A percentile compares a stretch with the other conserved stretches of the same genome.
Evolutionary conservation across 1,284 basidiomycete species (phyloP).

Genomic region (Trichosporon coremiiforme): DNA sequence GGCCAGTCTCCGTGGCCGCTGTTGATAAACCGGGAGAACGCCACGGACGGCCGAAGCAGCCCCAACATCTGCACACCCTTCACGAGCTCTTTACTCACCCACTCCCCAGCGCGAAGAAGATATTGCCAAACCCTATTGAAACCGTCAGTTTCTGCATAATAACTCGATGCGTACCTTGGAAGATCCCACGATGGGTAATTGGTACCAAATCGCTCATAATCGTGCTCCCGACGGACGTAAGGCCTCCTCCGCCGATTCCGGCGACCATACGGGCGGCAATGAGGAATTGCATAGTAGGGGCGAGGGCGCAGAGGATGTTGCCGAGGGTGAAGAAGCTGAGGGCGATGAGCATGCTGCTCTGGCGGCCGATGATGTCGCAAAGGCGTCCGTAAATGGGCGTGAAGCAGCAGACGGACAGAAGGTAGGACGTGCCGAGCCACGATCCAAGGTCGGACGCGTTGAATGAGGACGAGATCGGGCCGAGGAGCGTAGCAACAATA

Average conservation of each 20-base stretch:
- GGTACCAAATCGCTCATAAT: slow-evolving; percentile 57
- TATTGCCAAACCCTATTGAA: slow-evolving; percentile 65
- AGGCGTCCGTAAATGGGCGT: slow-evolving; percentile 85
- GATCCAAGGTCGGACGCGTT: slow-evolving; percentile 64
- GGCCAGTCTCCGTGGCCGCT: no score
- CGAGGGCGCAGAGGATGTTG: slow-evolving; percentile 77
- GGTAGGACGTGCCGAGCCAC: slow-evolving; percentile 77
- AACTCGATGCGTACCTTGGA: slow-evolving; percentile 65
- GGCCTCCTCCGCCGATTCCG: slow-evolving; percentile 86
- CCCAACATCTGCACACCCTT: no score
- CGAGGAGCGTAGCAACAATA: slow-evolving; percentile 64
- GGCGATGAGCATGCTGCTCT: slow-evolving; percentile 70
- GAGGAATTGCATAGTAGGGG: slow-evolving; percentile 77
- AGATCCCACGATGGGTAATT: slow-evolving; percentile 80
- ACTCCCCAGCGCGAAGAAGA: slow-evolving; percentile 61
- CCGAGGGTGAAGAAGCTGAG: slow-evolving; percentile 78
- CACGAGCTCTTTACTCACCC: slow-evolving; percentile 54
- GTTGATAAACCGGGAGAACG: no score
- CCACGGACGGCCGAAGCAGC: no score
- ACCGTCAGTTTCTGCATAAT: no score
- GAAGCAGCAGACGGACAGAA: slow-evolving; percentile 83
- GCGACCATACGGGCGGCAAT: slow-evolving; percentile 79
- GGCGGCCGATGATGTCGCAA: slow-evolving; percentile 82
- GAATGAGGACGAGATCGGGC: slow-evolving; percentile 53
- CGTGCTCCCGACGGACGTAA: slow-evolving; percentile 48